Conservation (phyloP, 306 rosid genomes). For the Medicago arabica region DNA sequence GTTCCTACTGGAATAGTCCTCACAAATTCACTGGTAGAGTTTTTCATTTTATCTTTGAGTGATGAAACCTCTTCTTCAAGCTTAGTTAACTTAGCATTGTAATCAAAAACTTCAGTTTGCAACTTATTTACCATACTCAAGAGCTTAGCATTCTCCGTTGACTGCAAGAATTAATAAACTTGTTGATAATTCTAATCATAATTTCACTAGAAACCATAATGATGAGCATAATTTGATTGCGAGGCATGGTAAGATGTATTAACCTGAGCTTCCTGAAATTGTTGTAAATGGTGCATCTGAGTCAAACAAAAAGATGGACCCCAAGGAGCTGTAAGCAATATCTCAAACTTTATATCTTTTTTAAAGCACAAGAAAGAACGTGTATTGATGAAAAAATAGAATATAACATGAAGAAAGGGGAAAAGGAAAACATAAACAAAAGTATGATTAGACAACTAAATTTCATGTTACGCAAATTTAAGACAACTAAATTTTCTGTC, state of each 20-base stretch:
- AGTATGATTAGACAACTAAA: no score
- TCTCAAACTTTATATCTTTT: constrained; percentile 9
- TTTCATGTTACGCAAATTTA: no score
- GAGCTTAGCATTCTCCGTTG: constrained; percentile 55
- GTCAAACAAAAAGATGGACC: constrained; percentile 54
- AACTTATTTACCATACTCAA: constrained; percentile 48
- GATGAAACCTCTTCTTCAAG: constrained; percentile 56
- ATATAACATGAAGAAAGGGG: no score
- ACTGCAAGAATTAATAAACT: constrained; percentile 48
- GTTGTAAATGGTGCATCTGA: constrained; percentile 52
- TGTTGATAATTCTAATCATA: constrained; percentile 19
- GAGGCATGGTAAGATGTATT: background rate
- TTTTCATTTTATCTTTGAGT: constrained; percentile 24
- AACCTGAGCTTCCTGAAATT: constrained; percentile 48
- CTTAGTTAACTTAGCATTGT: constrained; percentile 48
- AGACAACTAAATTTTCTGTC: no score
- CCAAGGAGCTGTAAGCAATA: constrained; percentile 54
- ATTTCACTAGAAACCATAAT: background rate
- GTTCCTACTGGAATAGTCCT: no score
- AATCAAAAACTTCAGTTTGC: constrained; percentile 55
- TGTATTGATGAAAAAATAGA: no score
- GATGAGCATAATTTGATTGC: constrained; percentile 1
- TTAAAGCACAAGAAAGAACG: no score
- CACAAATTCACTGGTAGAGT: no score
- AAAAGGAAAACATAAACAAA: no score